These are phyloP conservation scores for Lecanicillium sp. DNA, from an alignment of 2,329 filamentous ascomycete species.

Conservation along the genomic window DNA sequence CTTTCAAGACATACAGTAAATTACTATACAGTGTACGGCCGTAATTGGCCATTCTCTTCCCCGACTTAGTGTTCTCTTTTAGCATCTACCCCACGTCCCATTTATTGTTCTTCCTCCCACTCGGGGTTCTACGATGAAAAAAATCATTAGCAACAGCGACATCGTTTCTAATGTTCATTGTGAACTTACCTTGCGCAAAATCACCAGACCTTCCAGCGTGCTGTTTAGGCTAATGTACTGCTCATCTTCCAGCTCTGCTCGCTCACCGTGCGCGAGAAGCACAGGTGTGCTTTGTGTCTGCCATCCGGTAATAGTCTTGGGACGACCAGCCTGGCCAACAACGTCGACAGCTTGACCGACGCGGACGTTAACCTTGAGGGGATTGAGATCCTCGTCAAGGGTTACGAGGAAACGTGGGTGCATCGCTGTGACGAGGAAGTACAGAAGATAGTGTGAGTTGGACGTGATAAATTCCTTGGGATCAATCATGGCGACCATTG, in stretches of 20 bases:
- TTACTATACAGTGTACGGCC: slow-evolving; percentile 23
- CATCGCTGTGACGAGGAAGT: slow-evolving; percentile 95
- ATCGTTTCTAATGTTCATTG: neutral
- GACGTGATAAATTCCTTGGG: slow-evolving; percentile 73
- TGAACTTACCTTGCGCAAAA: slow-evolving; percentile 79
- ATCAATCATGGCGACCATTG: slow-evolving; percentile 89
- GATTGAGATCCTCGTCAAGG: slow-evolving; percentile 88
- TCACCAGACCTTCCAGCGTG: slow-evolving; percentile 89
- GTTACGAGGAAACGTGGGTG: slow-evolving; percentile 94
- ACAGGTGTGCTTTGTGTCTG: slow-evolving; percentile 99
- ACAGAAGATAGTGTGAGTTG: slow-evolving; percentile 81
- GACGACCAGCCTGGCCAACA: slow-evolving; percentile 90
- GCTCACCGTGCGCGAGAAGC: slow-evolving; percentile 84
- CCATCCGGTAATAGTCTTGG: slow-evolving; percentile 99
- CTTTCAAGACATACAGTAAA: slow-evolving; percentile 18
- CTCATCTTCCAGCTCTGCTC: slow-evolving; percentile 95
- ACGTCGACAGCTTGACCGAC: slow-evolving; percentile 98
- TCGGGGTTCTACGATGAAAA: slow-evolving; percentile 26
- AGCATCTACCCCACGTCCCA: neutral
- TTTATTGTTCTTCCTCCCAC: slow-evolving; percentile 30
- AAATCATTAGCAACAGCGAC: slow-evolving; percentile 10
- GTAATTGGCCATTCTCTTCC: neutral
- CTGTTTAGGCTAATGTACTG: slow-evolving; percentile 89
- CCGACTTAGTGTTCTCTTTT: no score
- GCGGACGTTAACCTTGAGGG: slow-evolving; percentile 88